phyloP scores from a whole-genome alignment of 2,329 filamentous ascomycete species.

The Colletotrichum endophyticum region DNA sequence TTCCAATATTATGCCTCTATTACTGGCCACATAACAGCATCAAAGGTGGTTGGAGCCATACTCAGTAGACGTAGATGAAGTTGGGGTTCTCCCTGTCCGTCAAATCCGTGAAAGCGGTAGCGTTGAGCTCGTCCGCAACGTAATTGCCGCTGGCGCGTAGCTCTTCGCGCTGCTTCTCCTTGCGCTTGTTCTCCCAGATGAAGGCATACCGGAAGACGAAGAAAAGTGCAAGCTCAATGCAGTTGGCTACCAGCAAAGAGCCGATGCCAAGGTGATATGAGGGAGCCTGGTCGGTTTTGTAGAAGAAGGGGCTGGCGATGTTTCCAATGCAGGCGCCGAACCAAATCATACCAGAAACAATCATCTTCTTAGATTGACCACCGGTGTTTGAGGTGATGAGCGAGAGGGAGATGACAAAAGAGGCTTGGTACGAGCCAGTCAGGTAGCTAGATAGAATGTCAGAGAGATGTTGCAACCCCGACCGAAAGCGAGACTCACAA shows the following conservation, averaged over 20 bases:
- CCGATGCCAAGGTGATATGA: slow-evolving; percentile 44
- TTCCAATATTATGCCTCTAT: neutral
- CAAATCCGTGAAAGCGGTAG: slow-evolving; percentile 44
- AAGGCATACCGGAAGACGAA: slow-evolving; percentile 42
- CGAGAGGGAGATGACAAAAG: slow-evolving; percentile 44
- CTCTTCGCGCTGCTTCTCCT: slow-evolving; percentile 37
- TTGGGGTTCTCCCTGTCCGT: slow-evolving; percentile 49
- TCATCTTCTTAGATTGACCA: slow-evolving; percentile 68
- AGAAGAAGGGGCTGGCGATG: slow-evolving; percentile 68
- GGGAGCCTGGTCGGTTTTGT: slow-evolving; percentile 55
- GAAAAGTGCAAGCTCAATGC: slow-evolving; percentile 41
- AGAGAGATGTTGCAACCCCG: neutral
- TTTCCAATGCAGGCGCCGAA: slow-evolving; percentile 66
- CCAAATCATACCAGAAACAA: slow-evolving; percentile 66
- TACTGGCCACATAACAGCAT: neutral
- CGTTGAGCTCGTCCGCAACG: slow-evolving; percentile 33
- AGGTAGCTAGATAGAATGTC: slow-evolving; percentile 29
- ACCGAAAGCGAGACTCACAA: slow-evolving; percentile 36
- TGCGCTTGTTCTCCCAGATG: slow-evolving; percentile 42
- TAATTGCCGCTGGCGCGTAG: slow-evolving; percentile 28
- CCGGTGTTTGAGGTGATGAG: slow-evolving; percentile 55
- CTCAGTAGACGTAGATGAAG: slow-evolving; percentile 44
- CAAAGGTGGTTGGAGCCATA: neutral
- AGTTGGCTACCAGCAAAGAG: slow-evolving; percentile 45
- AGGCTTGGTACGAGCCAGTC: slow-evolving; percentile 42